phyloP scores from a whole-genome alignment of 176 grass and related monocot genomes.

The Alopecurus myosuroides region DNA sequence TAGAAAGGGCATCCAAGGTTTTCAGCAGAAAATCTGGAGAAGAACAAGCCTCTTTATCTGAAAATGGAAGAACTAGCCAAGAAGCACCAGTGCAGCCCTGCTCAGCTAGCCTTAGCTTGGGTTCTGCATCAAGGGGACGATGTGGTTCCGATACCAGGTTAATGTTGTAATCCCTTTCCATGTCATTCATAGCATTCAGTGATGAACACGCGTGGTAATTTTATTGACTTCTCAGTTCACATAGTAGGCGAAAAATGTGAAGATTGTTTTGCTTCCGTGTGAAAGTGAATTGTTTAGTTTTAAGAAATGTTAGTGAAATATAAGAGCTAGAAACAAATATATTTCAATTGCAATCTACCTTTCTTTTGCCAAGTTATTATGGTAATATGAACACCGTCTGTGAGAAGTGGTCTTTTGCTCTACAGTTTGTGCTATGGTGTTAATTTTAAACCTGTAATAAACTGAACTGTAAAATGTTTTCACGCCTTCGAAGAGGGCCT shows the following conservation, averaged over 20 bases:
- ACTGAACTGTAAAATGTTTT: neutral
- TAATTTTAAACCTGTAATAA: neutral
- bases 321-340: neutral
- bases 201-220: neutral
- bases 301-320: neutral
- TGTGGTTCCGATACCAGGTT: constrained; percentile 86
- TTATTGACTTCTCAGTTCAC: neutral
- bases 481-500: neutral
- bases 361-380: neutral
- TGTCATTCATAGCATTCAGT: neutral
- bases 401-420: neutral
- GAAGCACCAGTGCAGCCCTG: constrained; percentile 65
- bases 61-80: constrained; percentile 45
- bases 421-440: neutral
- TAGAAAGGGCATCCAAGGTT: constrained; percentile 63
- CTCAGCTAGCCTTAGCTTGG: constrained; percentile 77
- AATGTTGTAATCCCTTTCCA: neutral
- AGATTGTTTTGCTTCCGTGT: neutral
- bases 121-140: constrained; percentile 77
- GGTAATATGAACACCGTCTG: neutral
- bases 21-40: constrained; percentile 58
- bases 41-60: constrained; percentile 62
- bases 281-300: neutral
- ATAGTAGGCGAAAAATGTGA: neutral
- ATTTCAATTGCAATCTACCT: neutral